These are phyloP conservation scores for Cercospora nicotianae DNA, from an alignment of 2,329 filamentous ascomycete genomes.

Conservation along the genomic window DNA sequence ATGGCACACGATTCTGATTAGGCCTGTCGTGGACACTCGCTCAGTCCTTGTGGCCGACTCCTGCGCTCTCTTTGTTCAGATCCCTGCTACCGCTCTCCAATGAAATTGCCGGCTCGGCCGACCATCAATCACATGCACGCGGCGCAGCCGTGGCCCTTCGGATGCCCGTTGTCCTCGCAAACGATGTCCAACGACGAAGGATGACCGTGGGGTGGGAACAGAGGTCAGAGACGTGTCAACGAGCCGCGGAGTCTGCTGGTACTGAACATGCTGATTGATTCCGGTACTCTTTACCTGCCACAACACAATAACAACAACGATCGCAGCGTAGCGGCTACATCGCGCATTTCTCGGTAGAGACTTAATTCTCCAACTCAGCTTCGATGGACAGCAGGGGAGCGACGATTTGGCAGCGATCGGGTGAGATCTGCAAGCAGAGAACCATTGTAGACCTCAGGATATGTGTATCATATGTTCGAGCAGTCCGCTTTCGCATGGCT, in stretches of 20 bases:
- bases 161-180: neutral
- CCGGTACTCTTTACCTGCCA: neutral
- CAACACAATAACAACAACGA: neutral
- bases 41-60: neutral
- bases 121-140: neutral
- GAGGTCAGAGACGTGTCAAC: neutral
- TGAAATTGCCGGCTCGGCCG: neutral
- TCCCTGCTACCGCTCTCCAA: neutral
- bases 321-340: neutral
- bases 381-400: neutral
- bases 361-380: too few species aligned
- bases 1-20: neutral
- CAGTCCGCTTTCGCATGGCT: neutral
- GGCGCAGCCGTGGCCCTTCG: neutral
- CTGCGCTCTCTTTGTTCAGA: neutral
- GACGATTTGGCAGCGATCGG: neutral
- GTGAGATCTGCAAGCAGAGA: neutral
- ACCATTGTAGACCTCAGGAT: neutral
- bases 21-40: neutral
- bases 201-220: neutral
- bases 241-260: neutral
- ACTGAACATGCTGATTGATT: neutral
- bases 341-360: neutral
- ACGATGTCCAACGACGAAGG: neutral
- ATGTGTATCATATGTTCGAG: neutral